Evolutionary conservation across 345 rosid species (phyloP).

Genomic region (Geranium brycei): DNA sequence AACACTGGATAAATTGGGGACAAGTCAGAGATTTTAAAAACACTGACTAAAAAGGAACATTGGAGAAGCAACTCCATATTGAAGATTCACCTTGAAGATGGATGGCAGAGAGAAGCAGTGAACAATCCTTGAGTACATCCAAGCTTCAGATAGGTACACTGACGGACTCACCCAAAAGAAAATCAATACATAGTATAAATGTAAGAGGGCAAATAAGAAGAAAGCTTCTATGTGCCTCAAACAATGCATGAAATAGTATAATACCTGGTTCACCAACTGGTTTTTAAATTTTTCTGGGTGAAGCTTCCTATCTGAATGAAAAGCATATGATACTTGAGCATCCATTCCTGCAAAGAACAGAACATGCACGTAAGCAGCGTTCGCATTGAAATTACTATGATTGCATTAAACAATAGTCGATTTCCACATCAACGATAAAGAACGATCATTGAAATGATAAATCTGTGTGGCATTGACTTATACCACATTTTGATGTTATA

Average conservation of each 20-base stretch:
- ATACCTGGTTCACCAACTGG: constrained; percentile 55
- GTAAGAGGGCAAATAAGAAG: no score
- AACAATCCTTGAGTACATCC: constrained; percentile 63
- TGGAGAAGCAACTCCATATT: constrained; percentile 7
- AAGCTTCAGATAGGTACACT: constrained; percentile 57
- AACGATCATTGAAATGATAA: no score
- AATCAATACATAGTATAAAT: not conserved
- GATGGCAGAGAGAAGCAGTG: constrained; percentile 37
- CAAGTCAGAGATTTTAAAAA: no score
- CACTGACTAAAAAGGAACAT: no score
- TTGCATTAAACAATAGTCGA: no score
- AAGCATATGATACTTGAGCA: constrained; percentile 65
- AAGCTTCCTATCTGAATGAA: constrained; percentile 54
- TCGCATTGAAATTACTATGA: not conserved
- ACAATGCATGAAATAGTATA: not conserved
- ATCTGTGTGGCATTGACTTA: no score
- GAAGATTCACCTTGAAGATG: constrained; percentile 30
- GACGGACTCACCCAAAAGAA: constrained; percentile 14
- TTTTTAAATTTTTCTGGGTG: constrained; percentile 60
- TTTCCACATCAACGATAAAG: no score
- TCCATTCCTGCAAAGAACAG: constrained; percentile 45
- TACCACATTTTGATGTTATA: no score
- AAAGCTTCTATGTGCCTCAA: no score
- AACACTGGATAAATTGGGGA: no score
- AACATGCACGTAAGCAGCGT: not conserved